These are phyloP conservation scores for Malania oleifera DNA, from an alignment of 164 flowering plant species.

Conservation along the genomic window DNA sequence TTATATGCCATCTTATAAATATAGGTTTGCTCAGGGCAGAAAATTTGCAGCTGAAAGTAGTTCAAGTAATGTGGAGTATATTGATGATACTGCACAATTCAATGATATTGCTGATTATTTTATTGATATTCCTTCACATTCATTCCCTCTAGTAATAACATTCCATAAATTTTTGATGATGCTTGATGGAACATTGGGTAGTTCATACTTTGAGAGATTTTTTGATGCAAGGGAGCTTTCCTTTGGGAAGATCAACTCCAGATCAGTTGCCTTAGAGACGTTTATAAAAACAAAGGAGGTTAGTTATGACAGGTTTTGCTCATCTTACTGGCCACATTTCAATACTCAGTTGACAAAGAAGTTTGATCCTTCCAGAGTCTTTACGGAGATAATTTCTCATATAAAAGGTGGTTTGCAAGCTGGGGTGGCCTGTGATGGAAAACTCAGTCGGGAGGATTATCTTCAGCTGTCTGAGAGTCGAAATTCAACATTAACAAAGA, in stretches of 20 bases:
- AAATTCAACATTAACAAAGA: neutral
- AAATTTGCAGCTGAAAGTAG: neutral
- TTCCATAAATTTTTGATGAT: conserved; percentile 5
- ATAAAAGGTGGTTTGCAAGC: conserved; percentile 1
- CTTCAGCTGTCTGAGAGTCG: conserved; percentile 7
- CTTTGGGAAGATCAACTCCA: neutral
- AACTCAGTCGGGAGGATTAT: conserved; percentile 7
- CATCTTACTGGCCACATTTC: conserved; percentile 13
- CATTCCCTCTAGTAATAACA: conserved; percentile 1
- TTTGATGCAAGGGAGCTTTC: neutral
- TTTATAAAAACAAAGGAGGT: conserved; percentile 3
- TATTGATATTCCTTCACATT: neutral
- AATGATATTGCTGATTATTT: conserved; percentile 1
- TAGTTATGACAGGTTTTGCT: neutral
- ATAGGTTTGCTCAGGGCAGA: neutral
- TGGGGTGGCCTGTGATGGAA: neutral
- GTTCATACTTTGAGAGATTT: conserved; percentile 1
- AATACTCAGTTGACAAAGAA: conserved; percentile 1
- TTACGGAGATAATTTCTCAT: conserved; percentile 3
- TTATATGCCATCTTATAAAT: neutral
- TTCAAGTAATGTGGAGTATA: neutral
- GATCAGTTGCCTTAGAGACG: neutral
- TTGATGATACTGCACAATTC: neutral
- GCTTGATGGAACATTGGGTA: conserved; percentile 7
- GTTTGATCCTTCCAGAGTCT: conserved; percentile 7